A percentile compares a stretch with the other conserved stretches of the same genome.
These are phyloP conservation scores for Amanita muscaria DNA, from an alignment of 768 basidiomycete species.

Conservation along the genomic window DNA sequence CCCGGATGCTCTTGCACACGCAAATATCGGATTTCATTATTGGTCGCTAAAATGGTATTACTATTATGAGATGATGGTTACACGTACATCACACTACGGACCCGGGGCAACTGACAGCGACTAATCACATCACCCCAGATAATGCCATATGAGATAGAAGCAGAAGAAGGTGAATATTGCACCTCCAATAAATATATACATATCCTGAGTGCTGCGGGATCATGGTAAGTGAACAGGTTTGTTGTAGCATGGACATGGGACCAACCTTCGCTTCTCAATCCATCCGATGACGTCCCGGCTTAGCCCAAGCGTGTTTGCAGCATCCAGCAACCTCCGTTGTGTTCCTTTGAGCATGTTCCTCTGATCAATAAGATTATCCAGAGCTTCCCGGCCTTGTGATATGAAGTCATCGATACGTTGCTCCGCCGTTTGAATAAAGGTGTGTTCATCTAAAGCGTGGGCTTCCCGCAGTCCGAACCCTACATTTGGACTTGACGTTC, in stretches of 20 bases:
- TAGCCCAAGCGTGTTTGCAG: constrained; percentile 90
- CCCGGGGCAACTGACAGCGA: no score
- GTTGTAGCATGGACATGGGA: constrained; percentile 9
- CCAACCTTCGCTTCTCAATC: constrained; percentile 91
- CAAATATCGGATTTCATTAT: no score
- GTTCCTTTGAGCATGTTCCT: constrained; percentile 94
- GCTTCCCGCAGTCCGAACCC: constrained; percentile 55
- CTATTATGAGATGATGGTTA: no score
- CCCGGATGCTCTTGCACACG: no score
- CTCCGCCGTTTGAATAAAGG: constrained; percentile 80
- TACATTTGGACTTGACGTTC: constrained; percentile 44
- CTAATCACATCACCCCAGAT: constrained; percentile 62
- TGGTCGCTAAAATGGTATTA: no score
- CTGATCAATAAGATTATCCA: constrained; percentile 91
- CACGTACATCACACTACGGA: no score
- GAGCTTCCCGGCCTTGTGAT: constrained; percentile 83
- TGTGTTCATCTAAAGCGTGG: constrained; percentile 81
- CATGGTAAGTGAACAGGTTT: constrained; percentile 7
- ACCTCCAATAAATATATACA: constrained; percentile 86
- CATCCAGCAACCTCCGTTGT: constrained; percentile 72
- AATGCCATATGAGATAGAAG: constrained; percentile 90
- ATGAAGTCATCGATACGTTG: constrained; percentile 82
- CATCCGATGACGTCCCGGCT: constrained; percentile 93
- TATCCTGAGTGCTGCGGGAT: constrained; percentile 75
- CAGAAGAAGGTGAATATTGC: constrained; percentile 84